Conservation (phyloP, 2,329 filamentous ascomycete species). For the Aspergillus hiratsukae region DNA sequence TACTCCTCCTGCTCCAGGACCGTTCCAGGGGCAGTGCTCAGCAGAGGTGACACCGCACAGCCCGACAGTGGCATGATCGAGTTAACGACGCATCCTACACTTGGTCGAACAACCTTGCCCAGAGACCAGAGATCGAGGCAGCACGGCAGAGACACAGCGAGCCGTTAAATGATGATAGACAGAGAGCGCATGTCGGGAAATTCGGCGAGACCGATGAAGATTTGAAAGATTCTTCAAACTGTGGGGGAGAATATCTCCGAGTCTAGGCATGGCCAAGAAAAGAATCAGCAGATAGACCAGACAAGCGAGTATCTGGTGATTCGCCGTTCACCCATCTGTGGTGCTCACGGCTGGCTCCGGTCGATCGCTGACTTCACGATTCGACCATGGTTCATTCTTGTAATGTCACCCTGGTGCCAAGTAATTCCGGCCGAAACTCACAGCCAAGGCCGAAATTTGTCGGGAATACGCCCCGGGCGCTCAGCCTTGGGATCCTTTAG, state of each 20-base stretch:
- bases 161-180: not conserved
- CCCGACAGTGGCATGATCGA: conserved; percentile 8
- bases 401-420: not conserved
- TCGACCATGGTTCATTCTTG: not conserved
- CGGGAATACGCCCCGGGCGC: too few species aligned
- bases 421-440: not conserved
- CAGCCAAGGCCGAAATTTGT: not conserved
- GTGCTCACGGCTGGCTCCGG: not conserved
- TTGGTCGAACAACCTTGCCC: not conserved
- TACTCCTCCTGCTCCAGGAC: conserved; percentile 13
- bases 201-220: not conserved
- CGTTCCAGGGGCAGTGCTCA: conserved; percentile 4
- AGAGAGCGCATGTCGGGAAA: not conserved
- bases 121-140: not conserved
- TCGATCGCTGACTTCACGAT: not conserved
- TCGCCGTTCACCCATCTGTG: not conserved
- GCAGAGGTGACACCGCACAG: conserved; percentile 4
- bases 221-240: not conserved
- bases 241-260: not conserved
- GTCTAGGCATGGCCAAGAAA: not conserved
- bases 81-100: not conserved
- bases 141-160: not conserved
- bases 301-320: not conserved
- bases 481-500: not conserved
- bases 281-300: not conserved